Evolutionary conservation across 108 stramenopile species (phyloP).

Genomic region (Schizochytrium sp.): DNA sequence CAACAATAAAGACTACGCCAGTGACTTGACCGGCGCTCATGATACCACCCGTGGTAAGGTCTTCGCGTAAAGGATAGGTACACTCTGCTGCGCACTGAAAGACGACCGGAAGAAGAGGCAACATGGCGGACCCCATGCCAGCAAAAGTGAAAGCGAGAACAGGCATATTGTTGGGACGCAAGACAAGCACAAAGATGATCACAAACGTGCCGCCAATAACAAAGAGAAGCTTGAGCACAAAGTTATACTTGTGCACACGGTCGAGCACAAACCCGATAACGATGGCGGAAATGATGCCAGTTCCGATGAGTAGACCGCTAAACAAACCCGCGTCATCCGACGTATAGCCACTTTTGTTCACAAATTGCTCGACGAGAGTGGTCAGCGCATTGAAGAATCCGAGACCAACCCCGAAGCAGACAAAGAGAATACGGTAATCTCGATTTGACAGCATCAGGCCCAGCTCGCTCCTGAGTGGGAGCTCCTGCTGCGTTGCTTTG

Average conservation of each 20-base stretch:
- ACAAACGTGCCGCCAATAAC: neutral
- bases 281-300: constrained; percentile 31
- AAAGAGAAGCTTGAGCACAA: neutral
- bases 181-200: neutral
- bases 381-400: constrained; percentile 39
- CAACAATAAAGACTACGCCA: neutral
- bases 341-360: constrained; percentile 29
- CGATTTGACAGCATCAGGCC: neutral
- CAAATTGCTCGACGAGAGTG: constrained; percentile 33
- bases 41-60: neutral
- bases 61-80: constrained; percentile 14
- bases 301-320: constrained; percentile 30
- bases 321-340: constrained; percentile 35
- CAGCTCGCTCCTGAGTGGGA: neutral
- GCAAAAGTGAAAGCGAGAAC: neutral
- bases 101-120: neutral
- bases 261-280: constrained; percentile 20
- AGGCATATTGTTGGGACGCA: neutral
- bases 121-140: neutral
- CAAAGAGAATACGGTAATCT: constrained; percentile 19
- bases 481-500: neutral
- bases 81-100: constrained; percentile 17
- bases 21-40: constrained; percentile 14
- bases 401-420: constrained; percentile 29
- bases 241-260: neutral